Conservation (phyloP, 2,329 filamentous ascomycete species). For the Intubia oerlemansii region DNA sequence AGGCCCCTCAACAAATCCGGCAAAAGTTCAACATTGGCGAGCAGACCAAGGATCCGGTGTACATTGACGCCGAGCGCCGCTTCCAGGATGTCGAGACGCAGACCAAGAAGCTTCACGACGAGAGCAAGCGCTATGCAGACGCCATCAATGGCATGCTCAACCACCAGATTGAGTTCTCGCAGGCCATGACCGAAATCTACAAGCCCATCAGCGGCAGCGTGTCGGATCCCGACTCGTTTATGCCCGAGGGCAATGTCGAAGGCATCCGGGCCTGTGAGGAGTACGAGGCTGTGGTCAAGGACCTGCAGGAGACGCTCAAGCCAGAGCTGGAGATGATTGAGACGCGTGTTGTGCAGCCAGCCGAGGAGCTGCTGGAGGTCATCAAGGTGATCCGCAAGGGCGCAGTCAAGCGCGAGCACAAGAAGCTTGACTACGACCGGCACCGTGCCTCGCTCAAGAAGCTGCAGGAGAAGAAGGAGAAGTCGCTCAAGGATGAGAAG, state of each 20-base stretch:
- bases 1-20: conserved; percentile 84
- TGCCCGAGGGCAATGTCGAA: conserved; percentile 70
- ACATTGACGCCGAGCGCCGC: conserved; percentile 80
- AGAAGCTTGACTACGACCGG: conserved; percentile 89
- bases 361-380: conserved; percentile 81
- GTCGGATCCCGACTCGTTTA: conserved; percentile 73
- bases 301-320: conserved; percentile 68
- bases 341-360: conserved; percentile 69
- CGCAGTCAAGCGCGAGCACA: conserved; percentile 79
- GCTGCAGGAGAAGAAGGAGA: conserved; percentile 93
- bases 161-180: conserved; percentile 96
- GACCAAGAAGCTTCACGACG: conserved; percentile 91
- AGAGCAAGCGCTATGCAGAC: conserved; percentile 92
- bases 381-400: conserved; percentile 91
- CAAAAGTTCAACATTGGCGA: conserved; percentile 89
- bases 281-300: conserved; percentile 78
- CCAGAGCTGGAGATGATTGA: conserved; percentile 98
- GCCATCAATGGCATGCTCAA: conserved; percentile 95
- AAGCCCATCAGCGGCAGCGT: conserved; percentile 92
- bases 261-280: conserved; percentile 92
- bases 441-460: conserved; percentile 73
- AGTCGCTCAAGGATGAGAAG: conserved; percentile 90
- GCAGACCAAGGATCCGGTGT: conserved; percentile 84
- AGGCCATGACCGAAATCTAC: conserved; percentile 91
- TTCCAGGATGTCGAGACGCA: conserved; percentile 88